Conservation (phyloP, 768 basidiomycete species). For the Pleurotus djamor region DNA sequence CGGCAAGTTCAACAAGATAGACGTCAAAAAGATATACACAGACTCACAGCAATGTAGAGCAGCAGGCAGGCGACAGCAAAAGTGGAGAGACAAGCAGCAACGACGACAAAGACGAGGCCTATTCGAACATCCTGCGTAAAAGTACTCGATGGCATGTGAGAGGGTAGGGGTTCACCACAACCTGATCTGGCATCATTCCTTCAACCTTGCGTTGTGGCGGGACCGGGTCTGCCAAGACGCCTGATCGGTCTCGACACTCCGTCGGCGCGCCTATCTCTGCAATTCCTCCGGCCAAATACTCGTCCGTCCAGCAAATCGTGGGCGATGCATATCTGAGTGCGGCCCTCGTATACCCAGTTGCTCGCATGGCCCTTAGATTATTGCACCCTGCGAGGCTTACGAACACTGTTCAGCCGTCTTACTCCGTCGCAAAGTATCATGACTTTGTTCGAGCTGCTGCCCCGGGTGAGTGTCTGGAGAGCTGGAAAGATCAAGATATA, state of each 20-base stretch:
- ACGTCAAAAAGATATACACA: not conserved
- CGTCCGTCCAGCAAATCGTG: not conserved
- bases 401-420: not conserved
- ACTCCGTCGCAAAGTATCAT: slow-evolving; percentile 7
- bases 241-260: too few species aligned
- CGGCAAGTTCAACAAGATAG: not conserved
- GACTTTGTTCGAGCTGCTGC: slow-evolving; percentile 24
- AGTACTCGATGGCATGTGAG: slow-evolving; percentile 1
- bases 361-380: slow-evolving; percentile 6
- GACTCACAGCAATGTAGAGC: slow-evolving; percentile 22
- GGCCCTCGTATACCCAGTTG: not conserved
- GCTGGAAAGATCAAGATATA: not conserved
- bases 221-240: too few species aligned
- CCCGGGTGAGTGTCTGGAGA: slow-evolving; percentile 1
- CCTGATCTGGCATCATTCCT: too few species aligned
- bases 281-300: too few species aligned
- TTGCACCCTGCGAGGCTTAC: not conserved
- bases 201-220: too few species aligned
- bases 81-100: slow-evolving; percentile 24
- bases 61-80: slow-evolving; percentile 22
- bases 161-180: not conserved
- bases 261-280: not conserved
- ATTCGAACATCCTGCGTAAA: slow-evolving; percentile 8
- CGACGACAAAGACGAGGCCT: slow-evolving; percentile 26
- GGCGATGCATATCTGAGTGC: slow-evolving; percentile 5